Base-by-base conservation (phyloP, 768 basidiomycete species). In the Boletus rufocinnamomeus region DNA sequence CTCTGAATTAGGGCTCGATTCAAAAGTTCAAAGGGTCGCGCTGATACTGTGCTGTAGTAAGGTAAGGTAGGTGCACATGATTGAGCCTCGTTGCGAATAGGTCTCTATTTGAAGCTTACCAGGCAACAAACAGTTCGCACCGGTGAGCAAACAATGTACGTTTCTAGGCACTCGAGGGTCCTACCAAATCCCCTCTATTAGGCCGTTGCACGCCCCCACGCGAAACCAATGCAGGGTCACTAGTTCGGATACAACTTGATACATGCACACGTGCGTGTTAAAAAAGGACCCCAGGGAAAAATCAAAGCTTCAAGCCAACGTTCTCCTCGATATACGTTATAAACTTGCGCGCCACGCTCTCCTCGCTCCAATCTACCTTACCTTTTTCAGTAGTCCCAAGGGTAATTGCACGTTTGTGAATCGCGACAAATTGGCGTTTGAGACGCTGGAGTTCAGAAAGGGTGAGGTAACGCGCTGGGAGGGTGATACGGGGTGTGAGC, bases 341-440 rank as follows among this genome's bases (percentile, higher is more conserved):
- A 78, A 93, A 93, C 67, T 87, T 91, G 23, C 71, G 59, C n/a
- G 82, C 83, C 21, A 94, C 80, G 56, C 81, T 84, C 63, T 82
- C 81, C 67, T 90, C 89, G 57, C 78, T 82, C 88, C 91, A 94
- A 63, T 91, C 85, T 30, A 94, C 85, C 19, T 69, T 69, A 0
- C 91, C 91, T 63, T 85, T 85, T 66, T 92, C 91, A 7, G 84
- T 89, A 17, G 87, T 86, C 16, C 91, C 91, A 8, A 92, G 81
- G 2, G 88, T 91, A 56, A 93, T 87, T 8, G 92, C 93, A 65
- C 93, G 94, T 70, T 90, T 93, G 71, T 98, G 94, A 35, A 92
- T 81, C 4, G 84, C 84, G 34, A 96, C 89, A 67, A 96, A 98
- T 71, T 98, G 95, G 44, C 95, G 80, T 71, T 96, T 98, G 44